These are phyloP conservation scores for Botrytis byssoidea DNA, from an alignment of 2,329 filamentous ascomycete species.

Conservation along the genomic window DNA sequence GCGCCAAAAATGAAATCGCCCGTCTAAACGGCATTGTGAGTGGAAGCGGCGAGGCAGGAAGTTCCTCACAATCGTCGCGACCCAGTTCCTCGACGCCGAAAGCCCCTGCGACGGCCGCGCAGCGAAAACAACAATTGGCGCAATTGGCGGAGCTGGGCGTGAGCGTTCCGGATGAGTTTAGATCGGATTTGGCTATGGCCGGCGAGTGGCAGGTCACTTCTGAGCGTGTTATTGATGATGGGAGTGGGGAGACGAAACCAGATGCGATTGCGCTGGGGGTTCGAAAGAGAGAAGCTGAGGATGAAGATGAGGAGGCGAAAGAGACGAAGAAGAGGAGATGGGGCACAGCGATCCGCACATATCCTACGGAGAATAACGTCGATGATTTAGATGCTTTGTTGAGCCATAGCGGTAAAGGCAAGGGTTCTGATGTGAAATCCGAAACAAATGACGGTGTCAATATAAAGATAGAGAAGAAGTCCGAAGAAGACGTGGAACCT, in stretches of 20 bases:
- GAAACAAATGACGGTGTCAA: conserved; percentile 28
- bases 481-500: neutral
- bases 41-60: conserved; percentile 38
- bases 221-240: conserved; percentile 39
- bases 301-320: conserved; percentile 60
- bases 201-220: conserved; percentile 78
- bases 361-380: conserved; percentile 37
- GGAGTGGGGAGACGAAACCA: conserved; percentile 46
- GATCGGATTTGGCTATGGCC: conserved; percentile 79
- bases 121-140: conserved; percentile 79
- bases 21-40: conserved; percentile 76
- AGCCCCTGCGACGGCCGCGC: conserved; percentile 51
- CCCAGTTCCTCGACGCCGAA: conserved; percentile 36
- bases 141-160: conserved; percentile 88
- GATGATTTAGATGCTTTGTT: conserved; percentile 44
- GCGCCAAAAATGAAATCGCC: conserved; percentile 80
- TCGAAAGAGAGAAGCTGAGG: conserved; percentile 60
- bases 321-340: conserved; percentile 56
- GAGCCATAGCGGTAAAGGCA: conserved; percentile 35
- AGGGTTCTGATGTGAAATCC: conserved; percentile 29
- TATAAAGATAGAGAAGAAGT: conserved; percentile 29
- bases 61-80: conserved; percentile 31
- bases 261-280: conserved; percentile 52
- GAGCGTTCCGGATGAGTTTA: conserved; percentile 73
- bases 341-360: conserved; percentile 39